A percentile compares a stretch with the other conserved stretches of the same genome.
phyloP scores from a whole-genome alignment of 1,284 basidiomycete species.

The Naganishia albida region DNA sequence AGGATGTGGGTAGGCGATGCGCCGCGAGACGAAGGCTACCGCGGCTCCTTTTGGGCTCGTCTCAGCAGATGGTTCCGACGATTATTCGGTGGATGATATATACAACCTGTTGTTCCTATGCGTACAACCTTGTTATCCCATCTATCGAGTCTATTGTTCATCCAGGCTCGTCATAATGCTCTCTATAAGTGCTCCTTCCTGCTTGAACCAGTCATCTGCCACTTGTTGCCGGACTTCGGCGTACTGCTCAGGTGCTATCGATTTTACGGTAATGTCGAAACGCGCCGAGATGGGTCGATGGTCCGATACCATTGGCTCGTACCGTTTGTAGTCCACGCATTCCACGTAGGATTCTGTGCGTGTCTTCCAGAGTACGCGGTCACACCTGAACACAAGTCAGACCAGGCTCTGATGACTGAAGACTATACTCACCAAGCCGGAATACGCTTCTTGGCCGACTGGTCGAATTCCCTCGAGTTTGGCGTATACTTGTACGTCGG shows the following conservation, averaged over 20 bases:
- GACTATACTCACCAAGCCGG: slow-evolving; percentile 70
- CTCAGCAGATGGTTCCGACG: slow-evolving; percentile 47
- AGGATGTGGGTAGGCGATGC: slow-evolving; percentile 46
- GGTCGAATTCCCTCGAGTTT: slow-evolving; percentile 74
- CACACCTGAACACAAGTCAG: slow-evolving; percentile 60
- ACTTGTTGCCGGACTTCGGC: slow-evolving; percentile 62
- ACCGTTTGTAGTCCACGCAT: slow-evolving; percentile 69
- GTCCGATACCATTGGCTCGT: slow-evolving; percentile 80
- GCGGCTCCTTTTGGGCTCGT: slow-evolving; percentile 44
- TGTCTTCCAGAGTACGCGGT: slow-evolving; percentile 83
- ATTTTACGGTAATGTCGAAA: slow-evolving; percentile 72
- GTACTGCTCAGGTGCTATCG: slow-evolving; percentile 63
- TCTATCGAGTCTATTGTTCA: slow-evolving; percentile 3
- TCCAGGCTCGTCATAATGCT: slow-evolving; percentile 45
- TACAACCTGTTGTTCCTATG: background rate
- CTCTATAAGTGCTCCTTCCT: slow-evolving; percentile 61
- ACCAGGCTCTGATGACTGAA: background rate
- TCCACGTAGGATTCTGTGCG: slow-evolving; percentile 62
- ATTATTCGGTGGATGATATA: slow-evolving; percentile 39
- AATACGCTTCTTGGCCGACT: slow-evolving; percentile 79
- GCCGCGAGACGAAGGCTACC: slow-evolving; percentile 40
- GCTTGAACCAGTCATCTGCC: slow-evolving; percentile 62
- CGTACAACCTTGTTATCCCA: slow-evolving; percentile 8
- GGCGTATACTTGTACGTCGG: slow-evolving; percentile 98
- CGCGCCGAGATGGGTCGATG: slow-evolving; percentile 82